Evolutionary conservation across 2,329 filamentous ascomycete species (phyloP).

Genomic region (Penicillium sp.): DNA sequence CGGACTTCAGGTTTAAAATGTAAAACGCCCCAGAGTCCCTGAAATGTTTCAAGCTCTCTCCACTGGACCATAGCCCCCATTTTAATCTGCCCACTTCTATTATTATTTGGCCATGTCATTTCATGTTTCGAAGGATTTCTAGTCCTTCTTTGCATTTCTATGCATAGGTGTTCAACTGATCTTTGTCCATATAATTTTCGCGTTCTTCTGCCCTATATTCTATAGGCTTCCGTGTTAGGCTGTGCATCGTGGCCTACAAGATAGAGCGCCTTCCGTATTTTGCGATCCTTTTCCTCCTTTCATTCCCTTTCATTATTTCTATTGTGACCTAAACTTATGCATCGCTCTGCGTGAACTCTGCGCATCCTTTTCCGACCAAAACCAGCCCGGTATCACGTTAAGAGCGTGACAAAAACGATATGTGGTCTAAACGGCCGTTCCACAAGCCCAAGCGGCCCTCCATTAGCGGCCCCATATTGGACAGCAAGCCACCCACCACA

Average conservation of each 20-base stretch:
- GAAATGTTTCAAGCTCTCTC: conserved; percentile 15
- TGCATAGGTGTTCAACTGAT: background rate
- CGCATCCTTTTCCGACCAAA: background rate
- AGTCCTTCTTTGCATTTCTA: background rate
- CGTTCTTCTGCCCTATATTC: background rate
- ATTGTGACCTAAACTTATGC: background rate
- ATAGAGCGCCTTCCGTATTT: background rate
- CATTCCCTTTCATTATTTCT: background rate
- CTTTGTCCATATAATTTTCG: background rate
- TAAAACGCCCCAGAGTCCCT: conserved; percentile 10
- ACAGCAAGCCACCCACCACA: conserved; percentile 43
- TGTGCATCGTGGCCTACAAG: background rate
- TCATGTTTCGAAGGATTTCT: background rate
- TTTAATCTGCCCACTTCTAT: conserved; percentile 18
- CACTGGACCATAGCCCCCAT: conserved; percentile 22
- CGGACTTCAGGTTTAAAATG: background rate
- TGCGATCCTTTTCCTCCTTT: background rate
- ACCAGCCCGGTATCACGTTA: background rate
- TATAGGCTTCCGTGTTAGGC: background rate
- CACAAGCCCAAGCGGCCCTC: conserved; percentile 46
- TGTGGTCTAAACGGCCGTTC: conserved; percentile 55
- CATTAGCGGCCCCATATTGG: conserved; percentile 47
- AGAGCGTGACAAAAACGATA: conserved; percentile 30
- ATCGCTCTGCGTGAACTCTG: background rate
- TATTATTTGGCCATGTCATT: conserved; percentile 10